Base-by-base conservation (phyloP, 2,329 filamentous ascomycete species). In the Exophiala alcalophila region DNA sequence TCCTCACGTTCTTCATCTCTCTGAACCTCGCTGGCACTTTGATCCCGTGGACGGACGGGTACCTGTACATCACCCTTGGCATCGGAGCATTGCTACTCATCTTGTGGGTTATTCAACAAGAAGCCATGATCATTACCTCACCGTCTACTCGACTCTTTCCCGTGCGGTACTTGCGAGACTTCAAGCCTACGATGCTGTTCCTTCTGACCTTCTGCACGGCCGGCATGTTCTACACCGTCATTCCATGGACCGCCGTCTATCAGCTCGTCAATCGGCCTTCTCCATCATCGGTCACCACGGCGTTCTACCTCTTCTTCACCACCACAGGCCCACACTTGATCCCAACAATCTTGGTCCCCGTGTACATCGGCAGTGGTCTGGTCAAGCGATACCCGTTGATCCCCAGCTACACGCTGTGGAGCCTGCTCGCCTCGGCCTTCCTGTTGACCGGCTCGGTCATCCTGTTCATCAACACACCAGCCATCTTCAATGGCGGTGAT, bases 391-490 rank as follows among this genome's bases (percentile, higher is more conserved):
- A 48, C 15, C 37, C 44, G 2, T 14, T 38, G 4, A 14, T 43
- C 15, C 40, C 44, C 9, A 51, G 44, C 40, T 45, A 44, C 33
- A 39, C 34, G 18, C 12, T 51, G 31, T 51, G 48, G 44, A 44
- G 33, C n/a, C 9, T 40, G 12, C 19, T 47, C 15, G 28, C 44
- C 4, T 44, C 44, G 6, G 24, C 35, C 12, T 51, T 51, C 37
- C 35, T 51, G 24, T 16, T 51, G 19, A 15, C 14, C 32, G 48
- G 48, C 24, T 39, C 40, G 14, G 15, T 26, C 7, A 12, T 51
- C 15, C 33, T 48, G 12, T 44, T 42, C 20, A 29, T 45, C 40
- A 39, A 48, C 16, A 44, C 25, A 14, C 44, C 41, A 14, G 14
- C 24, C 18, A 20, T 39, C 33, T 42, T 35, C 21, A 33, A 27